phyloP scores from a whole-genome alignment of 2,329 filamentous ascomycete species.

The Colletotrichum tamarilloi region DNA sequence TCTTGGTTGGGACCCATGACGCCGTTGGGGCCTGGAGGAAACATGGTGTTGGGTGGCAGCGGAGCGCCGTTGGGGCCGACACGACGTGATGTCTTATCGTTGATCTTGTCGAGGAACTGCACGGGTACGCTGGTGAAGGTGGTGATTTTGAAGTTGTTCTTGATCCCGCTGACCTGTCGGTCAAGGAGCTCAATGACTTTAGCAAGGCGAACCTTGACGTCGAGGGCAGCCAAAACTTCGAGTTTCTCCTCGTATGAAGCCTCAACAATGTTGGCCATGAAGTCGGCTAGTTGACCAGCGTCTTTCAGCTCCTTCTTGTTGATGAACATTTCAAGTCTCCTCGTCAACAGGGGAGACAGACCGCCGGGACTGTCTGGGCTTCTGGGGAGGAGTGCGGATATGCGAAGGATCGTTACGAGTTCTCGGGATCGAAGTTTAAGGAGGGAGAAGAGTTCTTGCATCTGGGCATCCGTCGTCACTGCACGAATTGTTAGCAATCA shows the following conservation, averaged over 20 bases:
- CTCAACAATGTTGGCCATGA: conserved; percentile 94
- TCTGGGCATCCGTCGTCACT: conserved; percentile 63
- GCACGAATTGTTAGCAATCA: conserved; percentile 11
- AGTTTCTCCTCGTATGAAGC: conserved; percentile 92
- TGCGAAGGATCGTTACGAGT: conserved; percentile 83
- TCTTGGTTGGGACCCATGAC: conserved; percentile 58
- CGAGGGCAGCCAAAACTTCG: conserved; percentile 82
- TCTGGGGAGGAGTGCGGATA: conserved; percentile 82
- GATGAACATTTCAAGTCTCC: conserved; percentile 89
- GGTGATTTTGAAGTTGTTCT: conserved; percentile 88
- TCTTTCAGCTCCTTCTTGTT: conserved; percentile 83
- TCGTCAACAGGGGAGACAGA: conserved; percentile 87
- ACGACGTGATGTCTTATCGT: conserved; percentile 42
- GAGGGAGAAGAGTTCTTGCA: conserved; percentile 78
- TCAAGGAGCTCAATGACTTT: conserved; percentile 87
- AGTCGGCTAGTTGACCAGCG: conserved; percentile 89
- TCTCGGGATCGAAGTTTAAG: conserved; percentile 89
- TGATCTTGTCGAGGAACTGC: conserved; percentile 68
- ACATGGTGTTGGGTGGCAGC: conserved; percentile 35
- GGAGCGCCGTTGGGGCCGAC: conserved; percentile 32
- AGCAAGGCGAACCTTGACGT: conserved; percentile 81
- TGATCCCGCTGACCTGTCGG: conserved; percentile 84
- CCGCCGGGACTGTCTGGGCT: conserved; percentile 67
- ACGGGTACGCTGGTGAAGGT: conserved; percentile 76
- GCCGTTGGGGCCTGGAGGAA: conserved; percentile 38